A percentile compares a stretch with the other conserved stretches of the same genome.
Evolutionary conservation across 345 rosid genomes (phyloP).

Genomic region (Eucalyptus sideroxylon): DNA sequence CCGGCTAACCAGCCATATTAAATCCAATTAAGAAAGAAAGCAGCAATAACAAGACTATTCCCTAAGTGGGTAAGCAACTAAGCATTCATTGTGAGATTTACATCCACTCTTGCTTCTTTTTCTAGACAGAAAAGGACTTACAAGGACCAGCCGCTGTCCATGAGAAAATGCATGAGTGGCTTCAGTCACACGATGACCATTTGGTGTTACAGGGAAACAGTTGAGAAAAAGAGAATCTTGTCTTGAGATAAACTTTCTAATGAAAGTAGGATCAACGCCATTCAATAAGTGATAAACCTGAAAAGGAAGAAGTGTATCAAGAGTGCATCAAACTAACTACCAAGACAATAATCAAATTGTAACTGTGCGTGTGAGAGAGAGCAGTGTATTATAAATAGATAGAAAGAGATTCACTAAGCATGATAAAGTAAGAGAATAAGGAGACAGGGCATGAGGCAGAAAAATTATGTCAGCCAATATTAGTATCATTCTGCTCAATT

Average conservation of each 20-base stretch:
- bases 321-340: not conserved
- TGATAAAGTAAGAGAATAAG: not conserved
- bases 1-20: not conserved
- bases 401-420: not conserved
- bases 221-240: conserved; percentile 26
- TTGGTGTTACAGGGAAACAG: conserved; percentile 77
- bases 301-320: not conserved
- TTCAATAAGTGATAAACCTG: conserved; percentile 49
- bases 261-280: conserved; percentile 49
- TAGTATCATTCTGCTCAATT: not conserved
- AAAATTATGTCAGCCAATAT: not conserved
- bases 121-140: conserved; percentile 17
- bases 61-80: not conserved
- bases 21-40: not conserved
- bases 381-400: not conserved
- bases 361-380: not conserved
- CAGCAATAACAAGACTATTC: not conserved
- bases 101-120: not conserved
- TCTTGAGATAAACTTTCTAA: conserved; percentile 23
- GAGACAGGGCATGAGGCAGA: not conserved
- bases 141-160: conserved; percentile 52
- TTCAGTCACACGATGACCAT: conserved; percentile 82
- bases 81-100: not conserved
- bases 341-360: not conserved
- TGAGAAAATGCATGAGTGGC: conserved; percentile 32